phyloP scores from a whole-genome alignment of 2,329 filamentous ascomycete genomes.

The Talaromyces sp. region DNA sequence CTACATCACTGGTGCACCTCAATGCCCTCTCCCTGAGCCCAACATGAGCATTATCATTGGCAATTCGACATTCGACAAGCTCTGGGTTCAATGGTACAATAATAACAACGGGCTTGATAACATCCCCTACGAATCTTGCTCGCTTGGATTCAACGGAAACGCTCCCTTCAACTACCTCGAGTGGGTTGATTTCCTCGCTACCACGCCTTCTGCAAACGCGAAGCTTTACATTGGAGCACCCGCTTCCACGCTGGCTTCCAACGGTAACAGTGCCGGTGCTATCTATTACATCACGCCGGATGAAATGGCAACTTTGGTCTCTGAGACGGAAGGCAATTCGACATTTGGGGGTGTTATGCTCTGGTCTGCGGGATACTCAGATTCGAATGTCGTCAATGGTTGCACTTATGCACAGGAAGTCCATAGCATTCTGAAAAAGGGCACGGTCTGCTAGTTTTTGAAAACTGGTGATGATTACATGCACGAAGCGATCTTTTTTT shows the following conservation, averaged over 20 bases:
- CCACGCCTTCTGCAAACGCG: conserved; percentile 40
- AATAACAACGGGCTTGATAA: conserved; percentile 37
- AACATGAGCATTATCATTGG: conserved; percentile 46
- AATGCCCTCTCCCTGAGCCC: conserved; percentile 49
- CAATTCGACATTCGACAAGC: conserved; percentile 49
- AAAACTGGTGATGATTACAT: no score
- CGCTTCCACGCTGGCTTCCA: conserved; percentile 26
- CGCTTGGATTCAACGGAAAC: conserved; percentile 13
- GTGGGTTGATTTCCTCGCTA: conserved; percentile 43
- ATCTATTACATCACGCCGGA: conserved; percentile 47
- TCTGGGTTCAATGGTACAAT: conserved; percentile 59
- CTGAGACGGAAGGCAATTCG: conserved; percentile 38
- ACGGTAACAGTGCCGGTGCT: conserved; percentile 19
- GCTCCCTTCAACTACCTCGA: conserved; percentile 38
- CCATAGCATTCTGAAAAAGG: conserved; percentile 42
- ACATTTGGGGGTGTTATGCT: conserved; percentile 60
- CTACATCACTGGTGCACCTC: conserved; percentile 54
- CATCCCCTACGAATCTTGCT: conserved; percentile 11
- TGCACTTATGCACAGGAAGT: conserved; percentile 48
- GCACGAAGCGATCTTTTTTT: background rate
- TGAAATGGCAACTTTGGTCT: conserved; percentile 47
- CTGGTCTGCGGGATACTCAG: conserved; percentile 54
- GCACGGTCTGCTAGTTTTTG: conserved; percentile 4
- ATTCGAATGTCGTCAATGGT: conserved; percentile 45
- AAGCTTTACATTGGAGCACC: conserved; percentile 56